phyloP scores from a whole-genome alignment of 306 rosid genomes.

The Alnus glutinosa region DNA sequence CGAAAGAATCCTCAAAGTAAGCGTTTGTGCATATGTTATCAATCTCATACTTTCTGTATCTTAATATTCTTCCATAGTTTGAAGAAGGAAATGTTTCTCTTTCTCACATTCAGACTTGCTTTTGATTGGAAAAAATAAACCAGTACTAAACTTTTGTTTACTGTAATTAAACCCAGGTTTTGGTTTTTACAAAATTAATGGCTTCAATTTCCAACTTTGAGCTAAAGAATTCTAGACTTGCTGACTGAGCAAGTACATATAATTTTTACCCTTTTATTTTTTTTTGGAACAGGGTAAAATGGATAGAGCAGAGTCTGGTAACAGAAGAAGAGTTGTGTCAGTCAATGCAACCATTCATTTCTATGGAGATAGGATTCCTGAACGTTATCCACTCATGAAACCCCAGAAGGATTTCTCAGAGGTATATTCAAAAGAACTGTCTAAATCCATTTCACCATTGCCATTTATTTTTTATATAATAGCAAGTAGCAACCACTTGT shows the following conservation, averaged over 20 bases:
- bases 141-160: background rate
- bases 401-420: constrained; percentile 37
- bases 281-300: constrained; percentile 36
- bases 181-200: background rate
- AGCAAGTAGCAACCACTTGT: background rate
- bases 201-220: background rate
- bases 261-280: background rate
- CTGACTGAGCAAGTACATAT: background rate
- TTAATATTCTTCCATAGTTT: background rate
- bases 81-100: background rate
- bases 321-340: constrained; percentile 52
- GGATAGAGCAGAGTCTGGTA: constrained; percentile 51
- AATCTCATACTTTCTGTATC: constrained; percentile 8
- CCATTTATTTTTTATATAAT: constrained; percentile 5
- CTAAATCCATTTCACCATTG: constrained; percentile 17
- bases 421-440: constrained; percentile 42
- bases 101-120: background rate
- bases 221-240: background rate
- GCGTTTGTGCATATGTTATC: constrained; percentile 3
- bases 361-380: constrained; percentile 49
- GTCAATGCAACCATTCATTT: constrained; percentile 52
- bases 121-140: background rate
- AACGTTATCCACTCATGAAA: constrained; percentile 40
- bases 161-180: background rate
- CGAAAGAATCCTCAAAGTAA: constrained; percentile 32